A percentile compares a stretch with the other conserved stretches of the same genome.
These are phyloP conservation scores for Eucalyptus paniculata DNA, from an alignment of 345 rosid genomes.

Conservation along the genomic window DNA sequence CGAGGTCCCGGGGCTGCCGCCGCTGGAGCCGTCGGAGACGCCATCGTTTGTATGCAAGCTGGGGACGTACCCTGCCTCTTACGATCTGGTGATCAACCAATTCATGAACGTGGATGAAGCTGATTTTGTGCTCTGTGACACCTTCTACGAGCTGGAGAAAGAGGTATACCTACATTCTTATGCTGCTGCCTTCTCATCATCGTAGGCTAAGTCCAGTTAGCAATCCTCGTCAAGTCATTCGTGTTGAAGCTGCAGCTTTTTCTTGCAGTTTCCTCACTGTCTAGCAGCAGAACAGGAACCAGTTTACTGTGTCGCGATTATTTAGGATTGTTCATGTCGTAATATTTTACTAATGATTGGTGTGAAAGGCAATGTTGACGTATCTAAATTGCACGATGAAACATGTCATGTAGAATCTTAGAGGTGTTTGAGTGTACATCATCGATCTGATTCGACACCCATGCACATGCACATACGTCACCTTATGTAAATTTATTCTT, in stretches of 20 bases:
- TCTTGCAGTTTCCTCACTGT: background rate
- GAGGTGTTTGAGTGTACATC: background rate
- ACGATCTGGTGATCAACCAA: background rate
- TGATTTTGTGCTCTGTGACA: slow-evolving; percentile 12
- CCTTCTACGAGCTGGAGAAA: slow-evolving; percentile 13
- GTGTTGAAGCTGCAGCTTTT: background rate
- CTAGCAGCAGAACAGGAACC: background rate
- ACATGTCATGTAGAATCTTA: background rate
- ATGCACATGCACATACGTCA: too few species aligned
- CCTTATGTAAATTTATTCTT: too few species aligned
- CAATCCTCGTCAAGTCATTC: background rate
- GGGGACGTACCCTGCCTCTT: background rate
- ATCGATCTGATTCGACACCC: too few species aligned
- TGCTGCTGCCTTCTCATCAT: background rate
- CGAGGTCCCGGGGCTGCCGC: slow-evolving; percentile 18
- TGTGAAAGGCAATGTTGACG: background rate
- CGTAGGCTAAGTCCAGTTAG: background rate
- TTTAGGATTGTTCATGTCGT: too few species aligned
- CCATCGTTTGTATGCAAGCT: slow-evolving; percentile 6
- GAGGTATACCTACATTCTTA: background rate
- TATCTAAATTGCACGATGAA: background rate
- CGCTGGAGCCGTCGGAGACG: slow-evolving; percentile 1
- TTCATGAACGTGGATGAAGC: slow-evolving; percentile 11
- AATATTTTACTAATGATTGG: background rate
- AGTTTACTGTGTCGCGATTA: background rate